These are phyloP conservation scores for Chlorociboria aeruginascens DNA, from an alignment of 495 filamentous ascomycete genomes.

Conservation along the genomic window DNA sequence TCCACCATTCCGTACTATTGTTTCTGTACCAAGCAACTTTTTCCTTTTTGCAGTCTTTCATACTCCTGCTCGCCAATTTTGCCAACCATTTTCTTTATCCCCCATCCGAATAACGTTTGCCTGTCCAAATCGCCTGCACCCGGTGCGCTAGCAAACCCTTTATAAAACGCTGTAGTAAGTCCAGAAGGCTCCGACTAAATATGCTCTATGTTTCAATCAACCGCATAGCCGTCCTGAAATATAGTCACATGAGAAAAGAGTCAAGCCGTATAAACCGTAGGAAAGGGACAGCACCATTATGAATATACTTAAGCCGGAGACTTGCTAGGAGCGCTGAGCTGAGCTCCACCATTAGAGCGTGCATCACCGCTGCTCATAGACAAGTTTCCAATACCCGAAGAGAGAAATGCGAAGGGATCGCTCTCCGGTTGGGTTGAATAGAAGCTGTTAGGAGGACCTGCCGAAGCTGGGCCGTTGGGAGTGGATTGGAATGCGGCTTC, in stretches of 20 bases:
- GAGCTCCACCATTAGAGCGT: slow-evolving; percentile 59
- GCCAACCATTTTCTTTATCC: slow-evolving; percentile 11
- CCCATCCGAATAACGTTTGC: neutral
- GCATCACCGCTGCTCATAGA: slow-evolving; percentile 74
- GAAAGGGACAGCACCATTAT: slow-evolving; percentile 10
- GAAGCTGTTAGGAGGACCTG: slow-evolving; percentile 52
- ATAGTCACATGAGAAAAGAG: slow-evolving; percentile 18
- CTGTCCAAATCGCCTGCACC: slow-evolving; percentile 8
- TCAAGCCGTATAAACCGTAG: slow-evolving; percentile 16
- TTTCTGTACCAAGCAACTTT: neutral
- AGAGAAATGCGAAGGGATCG: slow-evolving; percentile 87
- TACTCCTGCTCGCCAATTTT: neutral
- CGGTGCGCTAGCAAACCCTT: slow-evolving; percentile 8
- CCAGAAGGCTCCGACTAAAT: slow-evolving; percentile 11
- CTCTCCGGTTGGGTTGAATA: slow-evolving; percentile 45
- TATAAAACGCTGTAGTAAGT: slow-evolving; percentile 17
- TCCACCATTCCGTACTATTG: slow-evolving; percentile 1
- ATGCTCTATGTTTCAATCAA: slow-evolving; percentile 19
- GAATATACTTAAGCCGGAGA: slow-evolving; percentile 40
- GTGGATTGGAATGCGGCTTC: slow-evolving; percentile 87
- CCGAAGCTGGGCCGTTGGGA: slow-evolving; percentile 55
- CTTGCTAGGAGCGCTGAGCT: slow-evolving; percentile 42
- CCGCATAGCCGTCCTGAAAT: slow-evolving; percentile 21
- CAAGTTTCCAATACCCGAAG: slow-evolving; percentile 64
- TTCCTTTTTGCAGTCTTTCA: neutral